A percentile compares a stretch with the other conserved stretches of the same genome.
These are phyloP conservation scores for Striga asiatica DNA, from an alignment of 257 asterid species.

Conservation along the genomic window DNA sequence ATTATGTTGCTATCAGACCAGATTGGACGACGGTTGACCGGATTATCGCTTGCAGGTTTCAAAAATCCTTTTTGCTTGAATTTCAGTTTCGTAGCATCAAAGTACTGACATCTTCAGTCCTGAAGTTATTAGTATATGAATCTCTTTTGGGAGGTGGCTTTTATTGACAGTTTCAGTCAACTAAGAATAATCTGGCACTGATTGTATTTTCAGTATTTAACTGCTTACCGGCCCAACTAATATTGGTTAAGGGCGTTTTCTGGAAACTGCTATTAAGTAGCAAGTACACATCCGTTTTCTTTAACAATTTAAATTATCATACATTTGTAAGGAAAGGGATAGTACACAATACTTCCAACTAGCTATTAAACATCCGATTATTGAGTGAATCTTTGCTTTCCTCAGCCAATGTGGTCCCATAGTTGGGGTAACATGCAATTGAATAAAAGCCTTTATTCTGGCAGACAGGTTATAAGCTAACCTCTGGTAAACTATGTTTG, in stretches of 20 bases:
- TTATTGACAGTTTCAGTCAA: constrained; percentile 13
- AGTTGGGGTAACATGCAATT: constrained; percentile 4
- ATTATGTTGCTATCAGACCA: constrained; percentile 77
- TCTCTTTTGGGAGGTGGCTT: constrained; percentile 6
- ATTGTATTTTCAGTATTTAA: constrained; percentile 4
- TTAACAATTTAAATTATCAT: background rate
- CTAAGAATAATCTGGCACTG: background rate
- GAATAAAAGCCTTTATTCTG: too few relatives aligned
- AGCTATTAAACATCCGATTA: background rate
- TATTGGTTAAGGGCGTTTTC: background rate
- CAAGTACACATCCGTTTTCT: background rate
- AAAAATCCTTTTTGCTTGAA: constrained; percentile 1
- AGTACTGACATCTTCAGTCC: background rate
- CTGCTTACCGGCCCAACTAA: background rate
- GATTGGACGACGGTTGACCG: constrained; percentile 98
- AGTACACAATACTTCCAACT: background rate
- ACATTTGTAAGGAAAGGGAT: background rate
- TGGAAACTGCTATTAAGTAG: background rate
- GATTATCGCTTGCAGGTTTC: constrained; percentile 77
- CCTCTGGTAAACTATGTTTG: too few relatives aligned
- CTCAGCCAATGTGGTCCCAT: constrained; percentile 2
- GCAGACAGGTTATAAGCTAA: too few relatives aligned
- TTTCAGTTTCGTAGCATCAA: constrained; percentile 7
- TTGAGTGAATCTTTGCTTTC: background rate
- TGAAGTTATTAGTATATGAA: background rate